These are phyloP conservation scores for Suillus discolor DNA, from an alignment of 768 basidiomycete species.

Conservation along the genomic window DNA sequence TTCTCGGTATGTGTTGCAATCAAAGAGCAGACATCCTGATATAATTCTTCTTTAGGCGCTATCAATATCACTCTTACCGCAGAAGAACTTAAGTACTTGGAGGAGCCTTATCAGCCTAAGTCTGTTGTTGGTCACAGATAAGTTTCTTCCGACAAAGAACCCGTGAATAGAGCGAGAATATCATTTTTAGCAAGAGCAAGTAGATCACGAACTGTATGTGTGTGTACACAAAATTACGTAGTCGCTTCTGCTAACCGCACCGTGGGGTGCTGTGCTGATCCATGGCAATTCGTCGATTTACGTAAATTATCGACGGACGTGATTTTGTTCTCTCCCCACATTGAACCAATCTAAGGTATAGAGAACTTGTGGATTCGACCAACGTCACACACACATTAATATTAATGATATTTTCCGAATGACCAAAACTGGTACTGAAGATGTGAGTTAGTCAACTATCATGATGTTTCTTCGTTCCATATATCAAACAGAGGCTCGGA, in stretches of 20 bases:
- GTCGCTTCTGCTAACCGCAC: neutral
- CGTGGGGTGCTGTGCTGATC: neutral
- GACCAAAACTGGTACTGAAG: too few relatives aligned
- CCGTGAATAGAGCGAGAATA: neutral
- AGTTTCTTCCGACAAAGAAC: constrained; percentile 2
- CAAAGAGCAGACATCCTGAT: neutral
- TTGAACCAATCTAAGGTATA: neutral
- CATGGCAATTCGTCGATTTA: neutral
- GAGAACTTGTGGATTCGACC: too few relatives aligned
- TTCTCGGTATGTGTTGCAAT: constrained; percentile 41
- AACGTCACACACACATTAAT: too few relatives aligned
- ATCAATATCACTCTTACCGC: constrained; percentile 51
- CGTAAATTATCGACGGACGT: neutral
- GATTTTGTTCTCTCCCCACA: neutral
- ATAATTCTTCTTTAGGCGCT: constrained; percentile 31
- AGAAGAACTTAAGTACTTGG: constrained; percentile 59
- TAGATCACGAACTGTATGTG: neutral
- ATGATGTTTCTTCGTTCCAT: neutral
- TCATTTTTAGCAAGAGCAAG: too few relatives aligned
- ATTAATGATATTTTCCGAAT: too few relatives aligned
- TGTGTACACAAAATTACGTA: neutral
- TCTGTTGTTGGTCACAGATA: constrained; percentile 46
- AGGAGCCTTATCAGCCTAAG: constrained; percentile 53
- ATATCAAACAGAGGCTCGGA: neutral
- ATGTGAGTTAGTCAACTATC: neutral